Evolutionary conservation across 2,329 filamentous ascomycete genomes (phyloP), one percentile per base, ranked within the genome.

Genomic region (Tolypocladium endophyticum): DNA sequence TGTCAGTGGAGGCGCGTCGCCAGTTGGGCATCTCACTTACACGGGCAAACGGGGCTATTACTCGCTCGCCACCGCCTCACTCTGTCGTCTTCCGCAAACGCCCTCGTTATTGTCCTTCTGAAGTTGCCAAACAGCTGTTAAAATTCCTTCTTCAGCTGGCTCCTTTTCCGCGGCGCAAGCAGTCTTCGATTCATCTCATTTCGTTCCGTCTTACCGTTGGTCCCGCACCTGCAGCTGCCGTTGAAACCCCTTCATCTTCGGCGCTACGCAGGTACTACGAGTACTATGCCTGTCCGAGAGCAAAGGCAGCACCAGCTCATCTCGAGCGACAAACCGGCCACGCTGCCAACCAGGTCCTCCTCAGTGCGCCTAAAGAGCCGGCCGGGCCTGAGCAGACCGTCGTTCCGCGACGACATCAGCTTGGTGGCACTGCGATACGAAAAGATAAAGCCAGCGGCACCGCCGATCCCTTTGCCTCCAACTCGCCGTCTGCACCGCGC

Each of bases 401-500:
- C 69, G 39, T 72, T 82, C 66, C 74, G 77, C 61, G 78, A 80
- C 66, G 81, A 82, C 64, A 72, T 75, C 50, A 73, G 71, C 64
- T 70, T 86, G 65, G 76, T 86, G 61, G 79, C 78, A 55, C 67
- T 87, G 59, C 80, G 82, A 60, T 87, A 87, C 73, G 84, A 87
- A 68, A 79, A 86, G 70, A 83, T 81, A 41, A 73, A 79, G 57
- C 78, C 81, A 65, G 81, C 81, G 55, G 79, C 82, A 69, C 81
- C 81, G 61, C 84, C 84, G 41, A 81, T 85, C 63, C 79, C 79
- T 54, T 71, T 83, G 61, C 71, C 77, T 56, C 76, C 79, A 62
- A 70, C 70, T 62, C 74, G 72, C 65, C 59, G 63, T 62, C 59
- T 69, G 62, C 56, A 64, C 59, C 56, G 68, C 36, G 54, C 62